phyloP scores from a whole-genome alignment of 371 early-diverging fungal species.

The Mortierella sp. region DNA sequence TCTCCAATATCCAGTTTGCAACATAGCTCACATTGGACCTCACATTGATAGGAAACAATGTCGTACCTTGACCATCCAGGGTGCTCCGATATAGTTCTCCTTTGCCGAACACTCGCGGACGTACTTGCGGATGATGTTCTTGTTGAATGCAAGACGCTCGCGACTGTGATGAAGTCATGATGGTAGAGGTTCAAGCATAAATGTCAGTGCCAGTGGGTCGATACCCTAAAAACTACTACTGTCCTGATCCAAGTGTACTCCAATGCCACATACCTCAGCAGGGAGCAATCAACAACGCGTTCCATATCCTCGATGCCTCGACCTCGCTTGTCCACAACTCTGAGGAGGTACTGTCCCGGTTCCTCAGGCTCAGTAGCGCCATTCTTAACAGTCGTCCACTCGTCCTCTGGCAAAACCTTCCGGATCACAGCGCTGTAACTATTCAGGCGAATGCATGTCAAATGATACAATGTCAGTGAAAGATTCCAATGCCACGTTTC shows the following conservation, averaged over 20 bases:
- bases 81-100: constrained; percentile 79
- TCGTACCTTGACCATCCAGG: constrained; percentile 78
- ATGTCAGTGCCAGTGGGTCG: neutral
- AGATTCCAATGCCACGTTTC: neutral
- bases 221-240: neutral
- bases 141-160: constrained; percentile 77
- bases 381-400: constrained; percentile 39
- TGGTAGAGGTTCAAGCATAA: neutral
- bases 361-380: constrained; percentile 31
- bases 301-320: constrained; percentile 41
- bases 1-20: neutral
- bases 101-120: constrained; percentile 76
- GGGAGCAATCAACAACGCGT: constrained; percentile 44
- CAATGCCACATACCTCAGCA: constrained; percentile 33
- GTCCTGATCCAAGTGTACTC: neutral
- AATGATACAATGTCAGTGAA: neutral
- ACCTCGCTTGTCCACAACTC: constrained; percentile 36
- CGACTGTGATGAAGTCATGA: constrained; percentile 58
- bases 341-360: constrained; percentile 53
- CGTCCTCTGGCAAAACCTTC: constrained; percentile 43
- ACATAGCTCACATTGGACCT: neutral
- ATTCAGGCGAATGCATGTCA: neutral
- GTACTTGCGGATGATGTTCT: constrained; percentile 77
- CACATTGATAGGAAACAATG: neutral
- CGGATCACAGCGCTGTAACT: constrained; percentile 44